Base-by-base conservation (phyloP, 1,284 basidiomycete genomes). In the Farysia itapuensis region DNA sequence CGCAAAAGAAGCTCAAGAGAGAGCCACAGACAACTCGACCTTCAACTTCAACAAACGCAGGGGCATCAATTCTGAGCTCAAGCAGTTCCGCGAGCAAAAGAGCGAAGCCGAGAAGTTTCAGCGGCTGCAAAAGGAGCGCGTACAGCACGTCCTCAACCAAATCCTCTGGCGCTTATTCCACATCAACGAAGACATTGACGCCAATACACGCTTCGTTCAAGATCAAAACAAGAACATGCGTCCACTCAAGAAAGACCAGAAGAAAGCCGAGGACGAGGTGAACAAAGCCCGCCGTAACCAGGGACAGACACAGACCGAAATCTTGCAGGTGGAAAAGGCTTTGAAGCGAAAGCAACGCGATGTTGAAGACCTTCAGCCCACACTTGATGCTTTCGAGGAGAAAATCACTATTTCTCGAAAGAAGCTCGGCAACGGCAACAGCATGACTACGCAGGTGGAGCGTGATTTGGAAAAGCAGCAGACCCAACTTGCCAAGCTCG, bases 71-170 rank as follows among this genome's bases (percentile, higher is more conserved):
- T 89, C 89, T 3, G 95, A 99, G 78, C 93, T 95, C 65, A 93
- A 90, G 78, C 90, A 94, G 70, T 97, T 95, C 79, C 91, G 91
- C 78, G 92, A 97, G 77, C 94, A 97, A 79, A 93, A 93, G 77
- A 85, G 84, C 14, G 95, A 98, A 76, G 90, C 91, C 4, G 89
- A 91, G 69, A 83, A 87, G 37, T 97, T 93, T 71, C 87, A 94
- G 75, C 80, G 81, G 14, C 80, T 97, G 6, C 84, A 85, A 66
- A 79, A 85, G 39, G 85, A 93, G 60, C 79, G 81, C 72, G 90
- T 95, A 50, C 83, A 86, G 36, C 81, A 89, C 35, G 84, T 91
- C 26, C 81, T 94, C 7, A 86, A 85, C 28, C 87, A 90, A 35
- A 82, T 92, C 7, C 80, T 98, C 8, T 94, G 90, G 83, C 89